Percentiles rank a stretch among this genome's conserved stretches.
Conservation (phyloP, 2,329 filamentous ascomycete genomes). For the Hymenoscyphus fructigenus region DNA sequence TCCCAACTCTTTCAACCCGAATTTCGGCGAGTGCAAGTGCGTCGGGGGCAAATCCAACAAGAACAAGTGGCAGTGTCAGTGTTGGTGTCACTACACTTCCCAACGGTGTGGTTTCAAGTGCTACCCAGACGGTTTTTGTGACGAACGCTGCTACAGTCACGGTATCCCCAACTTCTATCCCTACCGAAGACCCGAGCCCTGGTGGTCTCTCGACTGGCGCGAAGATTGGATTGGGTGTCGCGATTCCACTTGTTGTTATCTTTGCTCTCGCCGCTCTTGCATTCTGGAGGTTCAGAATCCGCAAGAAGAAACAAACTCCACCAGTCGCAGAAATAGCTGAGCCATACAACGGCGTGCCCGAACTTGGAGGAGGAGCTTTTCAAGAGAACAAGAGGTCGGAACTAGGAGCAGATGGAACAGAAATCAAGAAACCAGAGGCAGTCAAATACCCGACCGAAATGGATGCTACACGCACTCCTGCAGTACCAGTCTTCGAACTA, state of each 20-base stretch:
- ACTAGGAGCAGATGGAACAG: neutral
- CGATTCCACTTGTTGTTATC: slow-evolving; percentile 5
- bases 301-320: neutral
- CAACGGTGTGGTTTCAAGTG: neutral
- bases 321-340: neutral
- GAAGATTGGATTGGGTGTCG: slow-evolving; percentile 7
- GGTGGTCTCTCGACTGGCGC: slow-evolving; percentile 5
- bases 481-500: neutral
- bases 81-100: no score
- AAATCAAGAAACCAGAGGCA: neutral
- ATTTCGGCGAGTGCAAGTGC: no score
- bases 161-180: neutral
- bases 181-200: neutral
- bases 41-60: no score
- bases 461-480: neutral
- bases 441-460: neutral
- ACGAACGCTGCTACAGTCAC: neutral
- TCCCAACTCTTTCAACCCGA: no score
- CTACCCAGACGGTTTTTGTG: neutral
- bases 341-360: neutral
- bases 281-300: slow-evolving; percentile 7
- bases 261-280: neutral
- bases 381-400: neutral
- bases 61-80: no score
- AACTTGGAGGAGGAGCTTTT: neutral